Base-by-base conservation (phyloP, 1,284 basidiomycete species). In the Moesziomyces sp. region DNA sequence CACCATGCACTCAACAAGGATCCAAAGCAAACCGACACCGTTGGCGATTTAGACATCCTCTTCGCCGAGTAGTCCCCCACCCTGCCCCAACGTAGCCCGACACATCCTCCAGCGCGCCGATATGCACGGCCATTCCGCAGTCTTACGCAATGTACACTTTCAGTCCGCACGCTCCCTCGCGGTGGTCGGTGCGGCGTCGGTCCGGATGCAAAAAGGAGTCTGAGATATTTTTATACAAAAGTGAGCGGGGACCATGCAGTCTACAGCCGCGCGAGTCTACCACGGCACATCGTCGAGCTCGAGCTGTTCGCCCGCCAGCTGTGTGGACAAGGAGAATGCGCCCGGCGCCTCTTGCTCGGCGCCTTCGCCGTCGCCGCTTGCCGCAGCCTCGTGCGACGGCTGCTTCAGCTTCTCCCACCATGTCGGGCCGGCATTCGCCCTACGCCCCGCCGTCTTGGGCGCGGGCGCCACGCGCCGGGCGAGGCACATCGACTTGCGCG, bases 1-100 rank as follows among this genome's bases (percentile, higher is more conserved):
- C 90, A 90, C 21, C 74, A 79, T 38, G 81, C 81, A 1, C 52
- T 83, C 8, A 62, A 59, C 4, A 35, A 57, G 11, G 50, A 26
- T 10, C 23, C 34, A 0, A 23, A 43, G 0, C 42, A 30, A 10
- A 58, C 58, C 23, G 80, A 83, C 47, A 75, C 77, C 34, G 48
- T 82, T 40, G 69, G 76, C 51, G 80, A 83, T 46, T 38, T 83
- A n/a, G 77, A 79, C 45, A 43, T 81, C 23, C 64, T 82, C 8
- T 82, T 82, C 53, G 71, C 58, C 11, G 71, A 69, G 18, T 74
- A 18, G 6, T 11, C 4, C 30, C 10, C 30, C 30, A 30, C 30
- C 11, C 2, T 8, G 5, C 26, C 26, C 6, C 26, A 28, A 28
- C 26, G 26, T 8, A 28, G 26, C 26, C 26, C 26, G 26, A 28